Evolutionary conservation across 140 eudicot species (phyloP), one percentile per base, ranked within the genome.

Genomic region (Cichorium intybus): DNA sequence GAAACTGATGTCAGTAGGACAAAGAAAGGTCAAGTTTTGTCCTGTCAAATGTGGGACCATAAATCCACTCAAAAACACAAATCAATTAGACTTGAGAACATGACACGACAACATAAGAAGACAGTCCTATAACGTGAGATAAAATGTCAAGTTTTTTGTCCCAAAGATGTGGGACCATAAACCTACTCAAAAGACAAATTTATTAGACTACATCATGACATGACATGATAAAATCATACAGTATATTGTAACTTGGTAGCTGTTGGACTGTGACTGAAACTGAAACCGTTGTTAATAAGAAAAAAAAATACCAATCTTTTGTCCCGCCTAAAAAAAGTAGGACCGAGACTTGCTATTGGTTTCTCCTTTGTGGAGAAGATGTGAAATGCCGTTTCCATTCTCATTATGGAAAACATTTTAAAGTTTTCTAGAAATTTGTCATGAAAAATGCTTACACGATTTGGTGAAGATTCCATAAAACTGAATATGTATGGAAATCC

Each of bases 391-490:
- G n/a, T 7, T 35, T 10, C 10, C 0, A 35, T 35, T 7, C 1
- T 35, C 14, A 35, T 39, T 39, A 4, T 39, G 0, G 0, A 14
- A 12, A 39, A 39, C 47, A 11, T 11, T 11, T 39, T 5, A 39
- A 33, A 15, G 9, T 10, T 24, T 33, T 48, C 43, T 24, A 29
- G 45, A 52, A 33, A 35, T 43, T 45, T 64, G 61, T 20, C 3
- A 26, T 17, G 27, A 12, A 35, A 56, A 51, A 15, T 41, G 33
- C 90, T 71, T 90, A 90, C 97, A 87, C 95, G 61, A 90, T 80
- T 69, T 90, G 97, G 72, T 87, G 79, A 74, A 87, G 73, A 73
- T 91, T 91, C 97, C 97, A 91, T 31, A 91, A 65, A 22, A 91
- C 62, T 0, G 96, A 84, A 56, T 91, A 91, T 16, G 97, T 91